These are phyloP conservation scores for Chlorella variabilis DNA, from an alignment of 163 green algal genomes.

Conservation along the genomic window DNA sequence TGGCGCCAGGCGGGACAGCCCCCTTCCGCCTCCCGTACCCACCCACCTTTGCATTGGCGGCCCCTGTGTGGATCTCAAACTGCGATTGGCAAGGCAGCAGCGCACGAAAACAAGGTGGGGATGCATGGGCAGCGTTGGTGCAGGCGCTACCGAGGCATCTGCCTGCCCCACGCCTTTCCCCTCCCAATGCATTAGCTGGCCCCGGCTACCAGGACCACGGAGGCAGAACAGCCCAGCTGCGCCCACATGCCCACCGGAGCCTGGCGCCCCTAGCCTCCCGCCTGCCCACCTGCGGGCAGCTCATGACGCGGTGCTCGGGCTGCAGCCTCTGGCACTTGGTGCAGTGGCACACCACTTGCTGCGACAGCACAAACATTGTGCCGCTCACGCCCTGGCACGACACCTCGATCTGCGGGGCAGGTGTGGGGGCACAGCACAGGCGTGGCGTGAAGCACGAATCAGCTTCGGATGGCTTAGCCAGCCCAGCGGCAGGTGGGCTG, in stretches of 20 bases:
- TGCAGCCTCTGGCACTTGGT: conserved; percentile 52
- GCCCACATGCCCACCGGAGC: too few species aligned
- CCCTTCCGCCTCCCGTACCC: too few species aligned
- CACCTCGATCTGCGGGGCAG: conserved; percentile 52
- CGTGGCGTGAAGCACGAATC: not conserved
- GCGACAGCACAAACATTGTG: conserved; percentile 61
- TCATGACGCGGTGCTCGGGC: conserved; percentile 55
- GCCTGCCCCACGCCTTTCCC: too few species aligned
- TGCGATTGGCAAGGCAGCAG: too few species aligned
- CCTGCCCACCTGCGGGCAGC: conserved; percentile 60
- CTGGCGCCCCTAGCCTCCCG: too few species aligned
- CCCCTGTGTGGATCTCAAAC: not conserved
- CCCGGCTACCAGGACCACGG: too few species aligned
- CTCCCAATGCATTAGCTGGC: too few species aligned
- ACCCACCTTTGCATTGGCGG: not conserved
- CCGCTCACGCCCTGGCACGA: conserved; percentile 56
- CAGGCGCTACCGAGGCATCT: too few species aligned
- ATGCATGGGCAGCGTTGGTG: too few species aligned
- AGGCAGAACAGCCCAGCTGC: too few species aligned
- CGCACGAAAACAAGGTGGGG: not conserved
- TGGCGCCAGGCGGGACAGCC: too few species aligned
- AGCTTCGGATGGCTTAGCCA: not conserved
- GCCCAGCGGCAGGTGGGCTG: too few species aligned
- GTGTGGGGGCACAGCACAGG: conserved; percentile 34
- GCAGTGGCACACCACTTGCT: conserved; percentile 74